Percentiles rank a stretch among this genome's conserved stretches.
These are phyloP conservation scores for Nicotiana sylvestris DNA, from an alignment of 257 asterid genomes.

Conservation along the genomic window DNA sequence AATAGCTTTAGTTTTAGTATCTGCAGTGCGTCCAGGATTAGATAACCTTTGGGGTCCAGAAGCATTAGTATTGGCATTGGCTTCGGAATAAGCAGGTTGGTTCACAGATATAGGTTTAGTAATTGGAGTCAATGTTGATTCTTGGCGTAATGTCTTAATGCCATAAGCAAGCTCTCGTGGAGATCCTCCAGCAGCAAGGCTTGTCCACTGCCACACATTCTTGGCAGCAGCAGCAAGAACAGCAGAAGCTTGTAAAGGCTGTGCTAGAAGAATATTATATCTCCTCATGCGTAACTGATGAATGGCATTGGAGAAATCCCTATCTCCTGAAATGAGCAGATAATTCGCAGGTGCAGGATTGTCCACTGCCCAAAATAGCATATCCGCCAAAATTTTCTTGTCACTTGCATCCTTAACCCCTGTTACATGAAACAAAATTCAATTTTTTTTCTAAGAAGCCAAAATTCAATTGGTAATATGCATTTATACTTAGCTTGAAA, in stretches of 20 bases:
- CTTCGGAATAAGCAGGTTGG: conserved; percentile 10
- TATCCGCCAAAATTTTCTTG: conserved; percentile 47
- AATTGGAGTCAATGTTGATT: background rate
- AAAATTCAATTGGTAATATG: too few relatives aligned
- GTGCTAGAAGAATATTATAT: conserved; percentile 54
- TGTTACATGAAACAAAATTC: conserved; percentile 13
- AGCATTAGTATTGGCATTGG: background rate
- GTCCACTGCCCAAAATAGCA: conserved; percentile 62
- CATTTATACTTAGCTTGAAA: background rate
- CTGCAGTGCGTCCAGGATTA: conserved; percentile 2
- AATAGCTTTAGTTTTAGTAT: conserved; percentile 9
- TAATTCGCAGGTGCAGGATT: conserved; percentile 67
- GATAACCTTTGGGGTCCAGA: conserved; percentile 17
- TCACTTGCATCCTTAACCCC: conserved; percentile 58
- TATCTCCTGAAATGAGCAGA: conserved; percentile 49
- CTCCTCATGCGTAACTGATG: conserved; percentile 51
- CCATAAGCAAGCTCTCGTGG: conserved; percentile 18
- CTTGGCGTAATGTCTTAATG: background rate
- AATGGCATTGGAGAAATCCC: conserved; percentile 55
- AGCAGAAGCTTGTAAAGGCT: conserved; percentile 41
- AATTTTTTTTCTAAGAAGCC: too few relatives aligned
- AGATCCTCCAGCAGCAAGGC: conserved; percentile 33
- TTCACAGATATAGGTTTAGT: background rate
- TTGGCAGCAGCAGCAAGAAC: conserved; percentile 52
- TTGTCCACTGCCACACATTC: conserved; percentile 52